A percentile compares a stretch with the other conserved stretches of the same genome.
Conservation (phyloP, 176 grass and related monocot species). For the Thalia dealbata region DNA sequence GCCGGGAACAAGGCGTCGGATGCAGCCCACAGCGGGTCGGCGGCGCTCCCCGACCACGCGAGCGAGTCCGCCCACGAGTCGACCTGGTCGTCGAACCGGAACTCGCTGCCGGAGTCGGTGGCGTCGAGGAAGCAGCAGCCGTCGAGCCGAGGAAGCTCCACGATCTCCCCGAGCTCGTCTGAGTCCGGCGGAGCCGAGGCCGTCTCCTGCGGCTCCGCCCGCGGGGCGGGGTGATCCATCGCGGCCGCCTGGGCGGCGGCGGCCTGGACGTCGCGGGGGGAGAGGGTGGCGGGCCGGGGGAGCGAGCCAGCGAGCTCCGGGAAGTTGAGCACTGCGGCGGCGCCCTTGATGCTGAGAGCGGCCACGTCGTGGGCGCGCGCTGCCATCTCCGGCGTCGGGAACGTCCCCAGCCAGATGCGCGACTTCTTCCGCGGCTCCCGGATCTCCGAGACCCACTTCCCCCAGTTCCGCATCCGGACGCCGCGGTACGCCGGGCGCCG, state of each 20-base stretch:
- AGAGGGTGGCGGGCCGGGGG: not conserved
- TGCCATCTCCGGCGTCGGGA: conserved; percentile 45
- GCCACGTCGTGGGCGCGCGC: conserved; percentile 84
- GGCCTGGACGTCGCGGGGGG: not conserved
- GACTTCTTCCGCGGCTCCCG: conserved; percentile 82
- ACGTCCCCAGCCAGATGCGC: conserved; percentile 62
- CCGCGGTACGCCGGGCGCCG: conserved; percentile 7
- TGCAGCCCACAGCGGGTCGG: not conserved
- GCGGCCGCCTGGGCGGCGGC: not conserved
- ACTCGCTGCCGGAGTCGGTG: not conserved
- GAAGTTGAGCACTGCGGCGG: conserved; percentile 2
- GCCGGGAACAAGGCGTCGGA: not conserved
- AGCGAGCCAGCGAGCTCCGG: not conserved
- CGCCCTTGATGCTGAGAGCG: conserved; percentile 15
- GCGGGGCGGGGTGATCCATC: not conserved
- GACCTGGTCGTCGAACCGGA: not conserved
- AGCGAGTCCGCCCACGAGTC: not conserved
- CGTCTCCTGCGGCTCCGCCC: not conserved
- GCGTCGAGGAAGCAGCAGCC: not conserved
- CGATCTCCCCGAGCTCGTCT: conserved; percentile 8
- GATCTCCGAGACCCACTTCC: conserved; percentile 17
- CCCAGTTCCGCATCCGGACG: conserved; percentile 11
- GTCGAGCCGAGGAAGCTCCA: not conserved
- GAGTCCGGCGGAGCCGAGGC: not conserved
- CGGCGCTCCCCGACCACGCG: not conserved